Conservation (phyloP, 495 filamentous ascomycete genomes). For the Bombardia bombarda region DNA sequence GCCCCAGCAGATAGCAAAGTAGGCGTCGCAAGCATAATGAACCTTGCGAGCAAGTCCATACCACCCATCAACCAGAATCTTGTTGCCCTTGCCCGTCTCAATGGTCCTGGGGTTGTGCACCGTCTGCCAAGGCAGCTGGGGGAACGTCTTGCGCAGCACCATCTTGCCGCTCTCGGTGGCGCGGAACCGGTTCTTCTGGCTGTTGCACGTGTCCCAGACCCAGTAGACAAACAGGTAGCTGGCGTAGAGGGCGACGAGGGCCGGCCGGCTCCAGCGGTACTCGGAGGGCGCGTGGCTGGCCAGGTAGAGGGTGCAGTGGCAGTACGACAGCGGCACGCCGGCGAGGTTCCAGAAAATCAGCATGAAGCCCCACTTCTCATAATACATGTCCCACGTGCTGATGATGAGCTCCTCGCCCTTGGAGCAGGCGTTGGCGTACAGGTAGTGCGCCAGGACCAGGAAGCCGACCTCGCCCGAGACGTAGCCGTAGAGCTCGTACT, state of each 20-base stretch:
- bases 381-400: conserved; percentile 97
- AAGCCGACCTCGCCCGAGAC: conserved; percentile 85
- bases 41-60: conserved; percentile 90
- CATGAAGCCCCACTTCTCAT: conserved; percentile 99
- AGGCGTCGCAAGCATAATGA: conserved; percentile 88
- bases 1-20: conserved; percentile 60
- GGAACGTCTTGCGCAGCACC: conserved; percentile 72
- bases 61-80: conserved; percentile 85
- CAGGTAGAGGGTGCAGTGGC: conserved; percentile 92
- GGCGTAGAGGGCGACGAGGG: conserved; percentile 56
- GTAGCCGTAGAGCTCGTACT: conserved; percentile 86
- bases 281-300: conserved; percentile 77
- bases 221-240: conserved; percentile 83
- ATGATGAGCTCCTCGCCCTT: conserved; percentile 96
- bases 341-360: conserved; percentile 99
- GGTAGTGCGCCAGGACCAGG: conserved; percentile 84
- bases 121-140: conserved; percentile 86
- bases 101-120: conserved; percentile 85
- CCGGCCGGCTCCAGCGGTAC: conserved; percentile 69
- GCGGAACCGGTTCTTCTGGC: conserved; percentile 93
- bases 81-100: conserved; percentile 66
- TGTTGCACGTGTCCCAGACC: conserved; percentile 86
- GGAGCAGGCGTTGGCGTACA: conserved; percentile 93
- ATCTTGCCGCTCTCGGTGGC: conserved; percentile 69
- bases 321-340: conserved; percentile 91